A percentile compares a stretch with the other conserved stretches of the same genome.
These are phyloP conservation scores for Alloteropsis semialata DNA, from an alignment of 176 grass and related monocot genomes.

Conservation along the genomic window DNA sequence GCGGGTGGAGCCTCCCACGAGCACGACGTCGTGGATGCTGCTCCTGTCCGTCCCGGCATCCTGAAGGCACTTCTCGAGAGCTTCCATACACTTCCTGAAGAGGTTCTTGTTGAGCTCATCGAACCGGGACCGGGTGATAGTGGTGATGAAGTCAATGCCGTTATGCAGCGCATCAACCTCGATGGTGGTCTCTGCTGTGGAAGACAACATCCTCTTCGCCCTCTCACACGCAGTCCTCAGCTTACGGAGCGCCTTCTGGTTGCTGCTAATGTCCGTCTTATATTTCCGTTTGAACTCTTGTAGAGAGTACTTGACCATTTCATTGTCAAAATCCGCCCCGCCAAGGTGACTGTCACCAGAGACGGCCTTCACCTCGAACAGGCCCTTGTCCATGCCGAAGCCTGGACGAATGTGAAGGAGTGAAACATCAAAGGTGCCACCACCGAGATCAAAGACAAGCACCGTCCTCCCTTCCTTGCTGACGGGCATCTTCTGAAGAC, in stretches of 20 bases:
- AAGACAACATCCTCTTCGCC: too few relatives aligned
- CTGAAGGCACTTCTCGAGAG: constrained; percentile 43
- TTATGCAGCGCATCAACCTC: too few relatives aligned
- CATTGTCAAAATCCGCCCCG: constrained; percentile 35
- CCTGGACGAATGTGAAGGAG: too few relatives aligned
- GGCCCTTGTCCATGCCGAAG: not conserved
- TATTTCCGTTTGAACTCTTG: constrained; percentile 45
- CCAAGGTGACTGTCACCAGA: constrained; percentile 41
- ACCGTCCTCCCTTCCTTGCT: too few relatives aligned
- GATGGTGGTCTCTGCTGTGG: too few relatives aligned
- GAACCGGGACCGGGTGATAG: constrained; percentile 35
- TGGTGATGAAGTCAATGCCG: constrained; percentile 32
- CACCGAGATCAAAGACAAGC: too few relatives aligned
- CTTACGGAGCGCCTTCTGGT: too few relatives aligned
- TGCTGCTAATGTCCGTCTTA: not conserved
- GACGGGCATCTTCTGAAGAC: too few relatives aligned
- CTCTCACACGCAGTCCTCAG: too few relatives aligned
- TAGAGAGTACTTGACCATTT: constrained; percentile 43
- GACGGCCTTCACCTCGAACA: constrained; percentile 26
- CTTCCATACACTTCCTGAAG: constrained; percentile 38
- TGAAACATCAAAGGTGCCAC: too few relatives aligned
- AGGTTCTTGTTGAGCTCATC: constrained; percentile 51
- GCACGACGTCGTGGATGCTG: constrained; percentile 38
- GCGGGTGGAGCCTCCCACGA: constrained; percentile 48
- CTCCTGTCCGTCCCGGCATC: constrained; percentile 45